Evolutionary conservation across 2,329 filamentous ascomycete species (phyloP).

Genomic region (Falciphora oryzae): DNA sequence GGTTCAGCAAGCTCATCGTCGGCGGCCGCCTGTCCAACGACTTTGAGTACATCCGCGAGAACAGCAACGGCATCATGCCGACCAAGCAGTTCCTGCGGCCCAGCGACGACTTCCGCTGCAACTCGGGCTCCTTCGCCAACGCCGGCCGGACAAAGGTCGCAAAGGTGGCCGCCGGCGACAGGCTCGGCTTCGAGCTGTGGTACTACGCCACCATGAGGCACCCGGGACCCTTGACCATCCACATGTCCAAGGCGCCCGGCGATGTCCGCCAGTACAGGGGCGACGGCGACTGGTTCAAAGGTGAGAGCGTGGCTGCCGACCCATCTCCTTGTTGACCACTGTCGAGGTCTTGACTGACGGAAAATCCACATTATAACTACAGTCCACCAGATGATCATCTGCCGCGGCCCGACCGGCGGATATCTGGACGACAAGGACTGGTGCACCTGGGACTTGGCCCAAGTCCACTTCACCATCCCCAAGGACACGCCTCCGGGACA

Average conservation of each 20-base stretch:
- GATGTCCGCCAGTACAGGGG: conserved; percentile 14
- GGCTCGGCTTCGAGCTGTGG: conserved; percentile 33
- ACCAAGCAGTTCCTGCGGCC: conserved; percentile 33
- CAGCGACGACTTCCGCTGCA: conserved; percentile 32
- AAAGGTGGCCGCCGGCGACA: conserved; percentile 30
- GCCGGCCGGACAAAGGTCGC: conserved; percentile 24
- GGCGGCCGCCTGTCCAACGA: conserved; percentile 16
- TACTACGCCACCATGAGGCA: conserved; percentile 26
- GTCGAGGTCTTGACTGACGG: not conserved
- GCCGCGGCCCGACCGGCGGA: not conserved
- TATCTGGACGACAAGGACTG: conserved; percentile 6
- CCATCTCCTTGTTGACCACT: not conserved
- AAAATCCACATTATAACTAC: not conserved
- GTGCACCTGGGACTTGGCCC: conserved; percentile 1
- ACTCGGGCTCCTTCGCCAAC: conserved; percentile 29
- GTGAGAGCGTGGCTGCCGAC: conserved; percentile 35
- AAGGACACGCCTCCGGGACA: conserved; percentile 4
- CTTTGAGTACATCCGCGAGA: conserved; percentile 18
- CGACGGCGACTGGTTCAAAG: conserved; percentile 25
- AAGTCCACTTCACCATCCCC: conserved; percentile 10
- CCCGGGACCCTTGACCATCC: conserved; percentile 32
- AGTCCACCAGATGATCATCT: conserved; percentile 5
- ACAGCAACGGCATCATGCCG: conserved; percentile 22
- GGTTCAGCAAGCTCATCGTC: conserved; percentile 9
- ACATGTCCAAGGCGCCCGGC: conserved; percentile 21